Evolutionary conservation across 495 filamentous ascomycete genomes (phyloP).

Genomic region (Penicillium robsamsonii): DNA sequence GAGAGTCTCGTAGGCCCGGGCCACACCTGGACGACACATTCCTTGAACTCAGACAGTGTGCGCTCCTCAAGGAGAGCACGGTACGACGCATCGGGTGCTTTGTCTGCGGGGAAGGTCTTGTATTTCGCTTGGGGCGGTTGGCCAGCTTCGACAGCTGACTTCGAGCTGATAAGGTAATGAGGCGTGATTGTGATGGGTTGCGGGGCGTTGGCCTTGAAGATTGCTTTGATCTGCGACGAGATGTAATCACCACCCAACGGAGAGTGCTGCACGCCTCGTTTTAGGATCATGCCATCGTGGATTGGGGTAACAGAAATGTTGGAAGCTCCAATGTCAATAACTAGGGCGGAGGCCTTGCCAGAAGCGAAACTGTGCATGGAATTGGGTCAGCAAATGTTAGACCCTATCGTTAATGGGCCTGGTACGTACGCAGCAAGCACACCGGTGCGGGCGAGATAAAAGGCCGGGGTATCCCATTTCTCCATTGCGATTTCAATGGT

Average conservation of each 20-base stretch:
- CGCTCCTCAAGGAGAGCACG: constrained; percentile 85
- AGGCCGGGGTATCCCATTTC: constrained; percentile 89
- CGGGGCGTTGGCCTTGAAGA: constrained; percentile 68
- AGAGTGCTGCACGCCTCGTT: constrained; percentile 80
- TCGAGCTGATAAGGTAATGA: constrained; percentile 81
- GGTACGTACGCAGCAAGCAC: constrained; percentile 60
- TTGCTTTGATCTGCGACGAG: constrained; percentile 76
- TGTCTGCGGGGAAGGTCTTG: constrained; percentile 59
- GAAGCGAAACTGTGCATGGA: constrained; percentile 65
- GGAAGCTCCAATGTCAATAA: constrained; percentile 89
- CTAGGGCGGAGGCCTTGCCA: constrained; percentile 87
- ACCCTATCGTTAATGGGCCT: not conserved
- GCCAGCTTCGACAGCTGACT: constrained; percentile 84
- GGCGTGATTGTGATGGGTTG: constrained; percentile 80
- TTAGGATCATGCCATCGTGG: constrained; percentile 90
- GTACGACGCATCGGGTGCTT: constrained; percentile 68
- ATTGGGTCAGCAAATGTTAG: constrained; percentile 5
- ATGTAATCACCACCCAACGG: constrained; percentile 86
- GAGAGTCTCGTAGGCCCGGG: constrained; percentile 70
- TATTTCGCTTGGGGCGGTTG: constrained; percentile 70
- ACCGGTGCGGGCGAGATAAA: constrained; percentile 76
- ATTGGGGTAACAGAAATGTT: constrained; percentile 88
- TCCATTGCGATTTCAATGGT: constrained; percentile 94
- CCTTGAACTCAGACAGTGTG: constrained; percentile 92
- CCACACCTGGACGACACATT: constrained; percentile 93